These are phyloP conservation scores for Solanum hybrid DNA, from an alignment of 305 asterid genomes.

Conservation along the genomic window DNA sequence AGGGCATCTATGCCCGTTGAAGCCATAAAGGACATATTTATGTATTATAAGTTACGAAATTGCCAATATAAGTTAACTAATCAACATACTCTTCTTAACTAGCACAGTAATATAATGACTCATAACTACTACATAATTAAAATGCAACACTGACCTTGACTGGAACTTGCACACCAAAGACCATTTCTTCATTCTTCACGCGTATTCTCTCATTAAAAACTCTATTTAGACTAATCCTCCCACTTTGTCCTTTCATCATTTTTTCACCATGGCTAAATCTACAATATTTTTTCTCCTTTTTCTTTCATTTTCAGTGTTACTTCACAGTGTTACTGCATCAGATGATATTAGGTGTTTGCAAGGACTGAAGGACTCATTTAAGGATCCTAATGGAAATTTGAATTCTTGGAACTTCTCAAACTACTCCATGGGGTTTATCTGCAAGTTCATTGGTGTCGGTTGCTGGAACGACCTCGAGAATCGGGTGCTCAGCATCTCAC, in stretches of 20 bases:
- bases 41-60: not conserved
- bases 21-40: not conserved
- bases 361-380: slow-evolving; percentile 29
- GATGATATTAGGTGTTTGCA: not conserved
- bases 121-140: not conserved
- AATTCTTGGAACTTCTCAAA: slow-evolving; percentile 44
- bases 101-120: not conserved
- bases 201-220: not conserved
- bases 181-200: not conserved
- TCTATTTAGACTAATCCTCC: not conserved
- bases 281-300: not conserved
- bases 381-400: slow-evolving; percentile 40
- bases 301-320: not conserved
- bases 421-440: slow-evolving; percentile 42
- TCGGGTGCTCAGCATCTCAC: slow-evolving; percentile 33
- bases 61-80: not conserved
- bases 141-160: not conserved
- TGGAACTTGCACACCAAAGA: not conserved
- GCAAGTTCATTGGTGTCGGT: slow-evolving; percentile 43
- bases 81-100: not conserved
- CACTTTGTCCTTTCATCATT: not conserved
- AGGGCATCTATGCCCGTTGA: no score
- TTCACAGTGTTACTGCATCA: not conserved
- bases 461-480: slow-evolving; percentile 72
- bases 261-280: not conserved